phyloP scores from a whole-genome alignment of 2,329 filamentous ascomycete genomes.

The Aureobasidium sp. region DNA sequence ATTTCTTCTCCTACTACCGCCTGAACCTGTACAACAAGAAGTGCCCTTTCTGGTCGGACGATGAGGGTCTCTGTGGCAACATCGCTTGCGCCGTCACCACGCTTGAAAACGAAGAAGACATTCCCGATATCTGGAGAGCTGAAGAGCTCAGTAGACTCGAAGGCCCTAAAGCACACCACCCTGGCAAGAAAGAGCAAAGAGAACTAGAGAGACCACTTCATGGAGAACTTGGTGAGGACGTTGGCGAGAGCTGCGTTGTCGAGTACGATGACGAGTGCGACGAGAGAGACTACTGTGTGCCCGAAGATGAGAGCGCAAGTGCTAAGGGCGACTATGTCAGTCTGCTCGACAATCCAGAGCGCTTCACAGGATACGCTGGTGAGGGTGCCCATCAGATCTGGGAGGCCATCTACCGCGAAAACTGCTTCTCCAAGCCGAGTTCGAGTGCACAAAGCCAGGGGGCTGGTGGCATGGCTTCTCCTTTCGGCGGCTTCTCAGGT shows the following conservation, averaged over 20 bases:
- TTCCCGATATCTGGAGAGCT: conserved; percentile 83
- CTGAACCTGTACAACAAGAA: conserved; percentile 89
- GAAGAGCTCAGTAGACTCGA: conserved; percentile 87
- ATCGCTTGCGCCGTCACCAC: conserved; percentile 94
- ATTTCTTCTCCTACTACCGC: conserved; percentile 98
- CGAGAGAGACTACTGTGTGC: conserved; percentile 91
- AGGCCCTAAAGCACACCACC: conserved; percentile 84
- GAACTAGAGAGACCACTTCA: conserved; percentile 67
- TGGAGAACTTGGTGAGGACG: conserved; percentile 72
- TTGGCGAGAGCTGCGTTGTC: conserved; percentile 92
- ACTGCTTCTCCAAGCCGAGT: conserved; percentile 64
- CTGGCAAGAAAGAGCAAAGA: conserved; percentile 63
- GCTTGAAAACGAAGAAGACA: conserved; percentile 88
- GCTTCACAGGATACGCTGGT: conserved; percentile 90
- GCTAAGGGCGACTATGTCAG: conserved; percentile 96
- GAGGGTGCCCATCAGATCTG: conserved; percentile 81
- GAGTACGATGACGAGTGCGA: conserved; percentile 98
- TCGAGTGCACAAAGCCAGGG: conserved; percentile 19
- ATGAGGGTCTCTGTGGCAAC: conserved; percentile 91
- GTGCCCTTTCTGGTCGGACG: conserved; percentile 95
- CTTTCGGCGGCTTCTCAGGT: conserved; percentile 35
- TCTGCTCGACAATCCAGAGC: conserved; percentile 83
- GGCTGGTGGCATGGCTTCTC: conserved; percentile 19
- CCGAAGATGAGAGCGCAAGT: conserved; percentile 80
- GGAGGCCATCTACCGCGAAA: conserved; percentile 95